Evolutionary conservation across 768 basidiomycete genomes (phyloP), one percentile per base, ranked within the genome.

Genomic region (Tulasnella sp.): DNA sequence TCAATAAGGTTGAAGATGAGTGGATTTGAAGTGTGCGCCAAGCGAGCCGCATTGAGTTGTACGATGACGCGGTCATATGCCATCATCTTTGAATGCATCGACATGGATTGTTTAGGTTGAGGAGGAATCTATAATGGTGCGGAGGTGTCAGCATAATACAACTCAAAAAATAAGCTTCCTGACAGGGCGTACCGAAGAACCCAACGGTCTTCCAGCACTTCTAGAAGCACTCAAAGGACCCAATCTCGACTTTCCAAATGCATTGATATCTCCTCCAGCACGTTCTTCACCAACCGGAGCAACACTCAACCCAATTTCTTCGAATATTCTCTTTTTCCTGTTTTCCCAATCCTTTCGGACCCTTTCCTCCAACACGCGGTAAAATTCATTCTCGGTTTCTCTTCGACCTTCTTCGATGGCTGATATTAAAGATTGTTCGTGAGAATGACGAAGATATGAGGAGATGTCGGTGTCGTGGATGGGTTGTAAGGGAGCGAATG

Each of bases 391-490:
- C 60, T 89, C 83, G 0, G 90, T 92, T 58, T 86, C 79, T 56
- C 80, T 77, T 35, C 90, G 70, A 1, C 82, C 83, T 62, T 93
- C 87, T 61, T 93, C 90, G 49, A 96, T 91, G 1, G 91, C 88
- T 1, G 86, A 86, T 53, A 93, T 89, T 49, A 96, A 78, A 56
- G 86, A 88, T 63, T 92, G 90, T 62, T 96, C 91, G 60, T 93
- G 88, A 1, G 87, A 85, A 65, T 90, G 85, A n/a, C 87, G 83
- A 20, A 93, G 77, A 62, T 86, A 92, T n/a, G 88, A 88, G 29
- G 84, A 78, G 45, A 93, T 84, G 62, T 95, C 91, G 0, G 85
- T 91, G 68, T 95, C 91, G 60, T 85, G 82, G n/a, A 93, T 73
- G 4, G 88, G 84, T 60, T 89, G 86, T n/a, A 91, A 70, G 0